These are phyloP conservation scores for Chrysoporthe cubensis DNA, from an alignment of 2,329 filamentous ascomycete species.

Conservation along the genomic window DNA sequence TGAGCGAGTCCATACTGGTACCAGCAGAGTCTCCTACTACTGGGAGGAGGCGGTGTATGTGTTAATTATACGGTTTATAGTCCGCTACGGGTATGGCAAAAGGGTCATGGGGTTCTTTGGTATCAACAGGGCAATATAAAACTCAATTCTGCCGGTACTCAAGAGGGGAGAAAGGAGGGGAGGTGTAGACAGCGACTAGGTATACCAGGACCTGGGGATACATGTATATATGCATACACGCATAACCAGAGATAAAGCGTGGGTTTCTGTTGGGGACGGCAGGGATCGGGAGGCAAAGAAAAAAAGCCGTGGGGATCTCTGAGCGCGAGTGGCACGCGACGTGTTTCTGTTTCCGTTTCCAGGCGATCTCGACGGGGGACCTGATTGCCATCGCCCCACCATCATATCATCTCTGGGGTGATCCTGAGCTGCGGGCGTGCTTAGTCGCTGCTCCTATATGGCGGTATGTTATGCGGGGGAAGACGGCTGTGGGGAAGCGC, in stretches of 20 bases:
- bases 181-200: background rate
- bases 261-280: slow-evolving; percentile 23
- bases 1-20: slow-evolving; percentile 27
- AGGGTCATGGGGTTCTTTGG: background rate
- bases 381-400: slow-evolving; percentile 10
- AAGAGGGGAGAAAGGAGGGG: background rate
- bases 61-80: background rate
- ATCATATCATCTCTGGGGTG: slow-evolving; percentile 17
- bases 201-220: background rate
- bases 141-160: background rate
- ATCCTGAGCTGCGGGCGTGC: background rate
- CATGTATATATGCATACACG: slow-evolving; percentile 1
- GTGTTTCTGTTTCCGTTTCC: slow-evolving; percentile 24
- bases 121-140: background rate
- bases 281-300: background rate
- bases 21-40: background rate
- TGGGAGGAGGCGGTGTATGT: background rate
- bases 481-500: background rate
- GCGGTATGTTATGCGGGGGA: slow-evolving; percentile 12
- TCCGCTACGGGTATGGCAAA: background rate
- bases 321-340: slow-evolving; percentile 23
- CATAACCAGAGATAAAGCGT: too few relatives aligned
- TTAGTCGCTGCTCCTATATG: too few relatives aligned
- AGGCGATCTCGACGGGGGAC: background rate
- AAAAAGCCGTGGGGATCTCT: background rate